phyloP scores from a whole-genome alignment of 306 rosid species.

The Sicyos edulis region DNA sequence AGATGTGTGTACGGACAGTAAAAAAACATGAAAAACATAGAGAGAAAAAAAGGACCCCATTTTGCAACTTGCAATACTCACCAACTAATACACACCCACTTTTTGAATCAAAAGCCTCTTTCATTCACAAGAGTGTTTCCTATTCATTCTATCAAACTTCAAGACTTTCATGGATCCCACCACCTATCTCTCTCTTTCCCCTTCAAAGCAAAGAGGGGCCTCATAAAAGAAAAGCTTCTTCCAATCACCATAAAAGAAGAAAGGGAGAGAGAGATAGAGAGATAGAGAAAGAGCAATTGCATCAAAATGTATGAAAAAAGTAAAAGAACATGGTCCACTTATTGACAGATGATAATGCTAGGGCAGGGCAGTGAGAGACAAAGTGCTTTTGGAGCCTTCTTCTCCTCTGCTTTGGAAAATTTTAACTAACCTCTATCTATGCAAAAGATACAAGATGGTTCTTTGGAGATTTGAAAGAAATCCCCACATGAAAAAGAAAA shows the following conservation, averaged over 20 bases:
- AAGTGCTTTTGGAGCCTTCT: slow-evolving; percentile 13
- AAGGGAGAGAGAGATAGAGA: background rate
- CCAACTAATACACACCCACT: slow-evolving; percentile 16
- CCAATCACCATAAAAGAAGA: background rate
- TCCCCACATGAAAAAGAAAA: background rate
- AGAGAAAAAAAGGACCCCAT: slow-evolving; percentile 32
- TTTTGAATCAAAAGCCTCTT: slow-evolving; percentile 42
- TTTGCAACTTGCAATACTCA: slow-evolving; percentile 13
- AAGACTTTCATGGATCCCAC: slow-evolving; percentile 58
- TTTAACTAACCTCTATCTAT: background rate
- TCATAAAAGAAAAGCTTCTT: slow-evolving; percentile 16
- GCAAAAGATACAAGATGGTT: background rate
- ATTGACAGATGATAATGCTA: slow-evolving; percentile 20
- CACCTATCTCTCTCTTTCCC: slow-evolving; percentile 18
- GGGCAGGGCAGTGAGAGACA: slow-evolving; percentile 27
- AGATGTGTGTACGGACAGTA: too few species aligned
- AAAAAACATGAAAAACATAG: background rate
- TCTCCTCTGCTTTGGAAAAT: slow-evolving; percentile 1
- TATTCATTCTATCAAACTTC: background rate
- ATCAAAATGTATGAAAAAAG: slow-evolving; percentile 36
- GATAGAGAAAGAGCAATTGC: too few species aligned
- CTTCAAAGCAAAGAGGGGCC: slow-evolving; percentile 9
- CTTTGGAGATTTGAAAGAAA: slow-evolving; percentile 3
- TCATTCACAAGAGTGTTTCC: background rate
- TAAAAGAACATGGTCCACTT: slow-evolving; percentile 28